These are phyloP conservation scores for Pulveroboletus frians DNA, from an alignment of 768 basidiomycete genomes.

Conservation along the genomic window DNA sequence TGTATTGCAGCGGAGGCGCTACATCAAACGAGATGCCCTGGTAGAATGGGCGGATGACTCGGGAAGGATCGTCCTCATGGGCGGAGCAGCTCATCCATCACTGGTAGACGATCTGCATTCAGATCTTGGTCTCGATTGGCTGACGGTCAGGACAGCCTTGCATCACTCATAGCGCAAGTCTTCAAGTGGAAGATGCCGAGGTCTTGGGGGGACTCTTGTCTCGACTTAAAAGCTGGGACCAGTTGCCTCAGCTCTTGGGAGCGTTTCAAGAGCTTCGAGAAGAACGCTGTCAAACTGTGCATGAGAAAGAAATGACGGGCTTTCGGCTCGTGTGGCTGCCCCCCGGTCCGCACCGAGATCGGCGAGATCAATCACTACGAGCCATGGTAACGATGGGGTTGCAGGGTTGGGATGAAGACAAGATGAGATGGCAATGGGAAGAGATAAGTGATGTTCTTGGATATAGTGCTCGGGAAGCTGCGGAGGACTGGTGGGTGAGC, in stretches of 20 bases:
- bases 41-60: slow-evolving; percentile 44
- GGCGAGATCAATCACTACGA: slow-evolving; percentile 36
- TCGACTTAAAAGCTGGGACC: slow-evolving; percentile 38
- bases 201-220: slow-evolving; percentile 30
- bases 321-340: slow-evolving; percentile 38
- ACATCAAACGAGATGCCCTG: slow-evolving; percentile 28
- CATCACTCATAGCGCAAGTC: slow-evolving; percentile 32
- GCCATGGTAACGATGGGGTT: slow-evolving; percentile 10
- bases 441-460: slow-evolving; percentile 42
- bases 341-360: slow-evolving; percentile 37
- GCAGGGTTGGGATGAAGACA: slow-evolving; percentile 41
- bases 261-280: slow-evolving; percentile 56
- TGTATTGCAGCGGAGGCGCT: slow-evolving; percentile 32
- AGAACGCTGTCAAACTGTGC: slow-evolving; percentile 37
- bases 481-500: slow-evolving; percentile 57
- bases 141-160: slow-evolving; percentile 37
- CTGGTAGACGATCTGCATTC: slow-evolving; percentile 31
- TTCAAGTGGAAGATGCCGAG: slow-evolving; percentile 28
- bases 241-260: slow-evolving; percentile 43
- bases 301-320: slow-evolving; percentile 39
- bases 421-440: slow-evolving; percentile 46
- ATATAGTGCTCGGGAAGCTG: slow-evolving; percentile 49
- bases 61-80: slow-evolving; percentile 46
- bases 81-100: slow-evolving; percentile 53
- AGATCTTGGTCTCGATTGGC: neutral